Evolutionary conservation across 805 yeast genomes (phyloP), one percentile per base, ranked within the genome.

Genomic region (Sungouiella thailandica): DNA sequence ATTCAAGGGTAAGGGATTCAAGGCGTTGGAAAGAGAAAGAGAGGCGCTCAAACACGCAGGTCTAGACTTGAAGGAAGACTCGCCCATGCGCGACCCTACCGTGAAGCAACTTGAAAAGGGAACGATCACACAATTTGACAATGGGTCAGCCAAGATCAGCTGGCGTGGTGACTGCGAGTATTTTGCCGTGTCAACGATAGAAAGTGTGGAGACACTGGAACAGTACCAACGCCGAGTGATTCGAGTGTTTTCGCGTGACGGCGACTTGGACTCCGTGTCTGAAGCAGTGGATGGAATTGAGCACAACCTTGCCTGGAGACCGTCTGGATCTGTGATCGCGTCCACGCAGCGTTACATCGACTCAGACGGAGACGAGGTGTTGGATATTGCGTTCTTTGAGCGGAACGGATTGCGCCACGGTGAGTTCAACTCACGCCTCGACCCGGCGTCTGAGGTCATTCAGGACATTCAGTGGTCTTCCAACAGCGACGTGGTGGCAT

Each of bases 111-210:
- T 78, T 3, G 95, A 90, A 49, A 58, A 66, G 23, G 97, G 97
- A 28, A 63, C 63, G 0, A 46, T 76, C 5, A 72, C 87, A 2
- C 53, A 53, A 0, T 65, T 66, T 47, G 97, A 90, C 53, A 55
- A 60, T 8, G 53, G 54, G 11, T 37, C 54, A 4, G 65, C 65
- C 5, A 57, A 62, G 28, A 72, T 93, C 12, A 78, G 95, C 26
- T 93, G 99, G 99, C 76, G 98, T 52, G 96, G 97, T 11, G 98
- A 93, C 55, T 83, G 96, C 50, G 89, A 84, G 44, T 88, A 62
- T 51, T 81, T 93, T 46, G 76, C 83, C 1, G 66, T 93, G 2
- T 72, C 80, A 15, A 65, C 82, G 1, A 58, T 78, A 20, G 95
- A 83, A 47, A 63, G 66, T 8, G 59, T 57, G 11, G 73, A 68